A percentile compares a stretch with the other conserved stretches of the same genome.
These are phyloP conservation scores for Penicillium bovifimosum DNA, from an alignment of 495 filamentous ascomycete species.

Conservation along the genomic window DNA sequence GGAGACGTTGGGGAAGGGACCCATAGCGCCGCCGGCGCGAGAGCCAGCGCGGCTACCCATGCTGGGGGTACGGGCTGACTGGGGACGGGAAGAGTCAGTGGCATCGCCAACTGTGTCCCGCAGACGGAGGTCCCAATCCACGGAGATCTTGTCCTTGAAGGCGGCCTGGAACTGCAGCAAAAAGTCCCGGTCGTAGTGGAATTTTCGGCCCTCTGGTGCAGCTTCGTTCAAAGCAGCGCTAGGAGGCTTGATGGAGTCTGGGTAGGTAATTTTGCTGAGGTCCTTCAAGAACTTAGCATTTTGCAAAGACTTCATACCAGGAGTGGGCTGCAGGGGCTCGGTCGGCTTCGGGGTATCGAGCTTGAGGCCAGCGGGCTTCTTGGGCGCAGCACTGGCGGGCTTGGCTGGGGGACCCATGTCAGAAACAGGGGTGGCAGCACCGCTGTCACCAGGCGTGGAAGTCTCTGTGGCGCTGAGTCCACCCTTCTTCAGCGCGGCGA, in stretches of 20 bases:
- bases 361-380: constrained; percentile 77
- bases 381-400: constrained; percentile 48
- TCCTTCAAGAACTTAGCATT: constrained; percentile 78
- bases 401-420: constrained; percentile 53
- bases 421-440: constrained; percentile 50
- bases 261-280: constrained; percentile 66
- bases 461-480: constrained; percentile 41
- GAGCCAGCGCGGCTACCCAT: constrained; percentile 44
- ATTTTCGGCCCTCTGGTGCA: constrained; percentile 69
- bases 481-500: constrained; percentile 54
- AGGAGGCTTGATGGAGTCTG: constrained; percentile 72
- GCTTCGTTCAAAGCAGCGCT: constrained; percentile 82
- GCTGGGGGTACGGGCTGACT: constrained; percentile 63
- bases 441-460: constrained; percentile 49
- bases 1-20: constrained; percentile 46
- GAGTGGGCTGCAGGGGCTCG: constrained; percentile 84
- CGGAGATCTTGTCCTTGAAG: constrained; percentile 90
- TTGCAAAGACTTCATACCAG: constrained; percentile 83
- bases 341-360: constrained; percentile 74
- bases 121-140: constrained; percentile 82
- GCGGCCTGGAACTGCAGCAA: constrained; percentile 93
- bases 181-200: constrained; percentile 94
- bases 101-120: constrained; percentile 78
- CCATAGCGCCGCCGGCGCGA: constrained; percentile 54
- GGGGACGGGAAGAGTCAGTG: constrained; percentile 60